These are phyloP conservation scores for Diaporthe vexans DNA, from an alignment of 2,329 filamentous ascomycete genomes.

Conservation along the genomic window DNA sequence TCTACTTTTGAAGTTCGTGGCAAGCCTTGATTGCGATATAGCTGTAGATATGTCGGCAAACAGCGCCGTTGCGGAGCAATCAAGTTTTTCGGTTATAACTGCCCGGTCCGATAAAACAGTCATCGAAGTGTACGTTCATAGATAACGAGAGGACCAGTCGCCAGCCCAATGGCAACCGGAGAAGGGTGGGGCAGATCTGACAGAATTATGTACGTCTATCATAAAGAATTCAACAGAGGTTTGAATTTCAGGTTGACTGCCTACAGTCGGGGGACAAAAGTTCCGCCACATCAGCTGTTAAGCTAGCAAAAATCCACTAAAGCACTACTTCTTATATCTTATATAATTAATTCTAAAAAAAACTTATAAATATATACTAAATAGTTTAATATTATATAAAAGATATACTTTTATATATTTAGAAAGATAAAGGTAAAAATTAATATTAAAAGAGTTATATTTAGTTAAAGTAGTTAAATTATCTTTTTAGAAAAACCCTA, in stretches of 20 bases:
- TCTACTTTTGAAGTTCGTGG: neutral
- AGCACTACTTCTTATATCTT: no score
- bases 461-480: no score
- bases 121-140: neutral
- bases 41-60: neutral
- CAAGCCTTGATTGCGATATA: neutral
- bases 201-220: neutral
- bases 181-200: neutral
- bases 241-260: neutral
- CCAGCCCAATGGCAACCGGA: neutral
- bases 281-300: no score
- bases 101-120: neutral
- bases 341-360: no score
- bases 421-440: no score
- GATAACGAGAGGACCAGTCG: neutral
- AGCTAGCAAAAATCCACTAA: no score
- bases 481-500: no score
- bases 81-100: neutral
- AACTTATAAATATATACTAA: no score
- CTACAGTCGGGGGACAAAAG: no score
- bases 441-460: no score
- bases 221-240: neutral
- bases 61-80: neutral
- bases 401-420: no score
- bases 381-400: no score